Evolutionary conservation across 352 stramenopile species (phyloP), one percentile per base, ranked within the genome.

Genomic region (Halophytophthora polymorphica): DNA sequence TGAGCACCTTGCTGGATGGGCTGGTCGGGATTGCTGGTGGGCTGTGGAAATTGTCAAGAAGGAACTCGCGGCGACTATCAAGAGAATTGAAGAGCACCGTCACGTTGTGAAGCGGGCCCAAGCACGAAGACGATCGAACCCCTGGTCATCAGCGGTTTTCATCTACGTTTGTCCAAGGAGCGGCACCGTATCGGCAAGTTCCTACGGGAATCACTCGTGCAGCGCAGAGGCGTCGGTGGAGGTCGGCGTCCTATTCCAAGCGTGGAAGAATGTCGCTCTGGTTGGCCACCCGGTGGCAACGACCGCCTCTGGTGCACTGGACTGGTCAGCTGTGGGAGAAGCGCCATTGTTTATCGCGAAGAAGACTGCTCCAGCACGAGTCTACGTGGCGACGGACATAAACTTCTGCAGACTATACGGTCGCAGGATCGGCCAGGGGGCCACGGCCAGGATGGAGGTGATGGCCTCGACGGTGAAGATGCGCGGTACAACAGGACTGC

Each of bases 251-350:
- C 6, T 12, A 34, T 34, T 34, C 29, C 6, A 34, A 34, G 29
- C 29, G 46, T 66, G 58, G 58, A 25, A 15, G 2, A 59, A 63
- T 22, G 28, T 67, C 23, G 25, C 37, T 29, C 38, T 67, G 2
- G 25, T 56, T 11, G 56, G 58, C 17, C 48, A 42, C 0, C 39
- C 23, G 2, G 40, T 67, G 15, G 8, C 28, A 22, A 53, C 63
- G 23, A 45, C 22, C 2, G 40, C 37, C 1, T 12, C 38, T 4
- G 0, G 10, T 23, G 14, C 5, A 1, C 45, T 66, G 33, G 12
- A 57, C 42, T 37, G 61, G 21, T 51, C 52, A 41, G 46, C 53
- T 21, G 10, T 12, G 7, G 33, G 48, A 0, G 41, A 53, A 47
- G 37, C 42, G 2, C 11, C 46, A 6, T 34, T 14, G 13, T 12